These are phyloP conservation scores for Cyberlindnera sargentensis DNA, from an alignment of 805 yeast genomes.

Conservation along the genomic window DNA sequence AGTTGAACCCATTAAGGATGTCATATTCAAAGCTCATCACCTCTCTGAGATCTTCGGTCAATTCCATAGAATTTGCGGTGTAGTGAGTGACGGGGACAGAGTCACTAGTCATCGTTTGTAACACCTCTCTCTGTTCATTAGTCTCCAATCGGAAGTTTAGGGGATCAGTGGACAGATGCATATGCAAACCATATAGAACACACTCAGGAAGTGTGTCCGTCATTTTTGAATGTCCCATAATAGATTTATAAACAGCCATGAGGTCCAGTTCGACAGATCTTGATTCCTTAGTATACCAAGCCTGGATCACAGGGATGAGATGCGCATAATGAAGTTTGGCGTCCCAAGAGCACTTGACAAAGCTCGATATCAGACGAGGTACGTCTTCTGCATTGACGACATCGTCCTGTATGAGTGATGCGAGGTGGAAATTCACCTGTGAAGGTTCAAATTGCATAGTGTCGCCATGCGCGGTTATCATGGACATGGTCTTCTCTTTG, in stretches of 20 bases:
- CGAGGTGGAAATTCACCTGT: constrained; percentile 10
- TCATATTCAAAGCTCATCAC: constrained; percentile 2
- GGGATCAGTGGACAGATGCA: constrained; percentile 6
- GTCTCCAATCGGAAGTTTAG: constrained; percentile 5
- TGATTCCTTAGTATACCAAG: constrained; percentile 8
- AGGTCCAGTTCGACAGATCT: constrained; percentile 6
- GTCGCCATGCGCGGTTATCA: constrained; percentile 4
- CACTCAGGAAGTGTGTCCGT: constrained; percentile 4
- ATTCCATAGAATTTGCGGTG: constrained; percentile 5
- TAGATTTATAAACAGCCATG: background rate
- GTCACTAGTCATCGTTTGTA: constrained; percentile 2
- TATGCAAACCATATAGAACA: constrained; percentile 7
- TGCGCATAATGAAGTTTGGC: background rate
- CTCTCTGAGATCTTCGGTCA: constrained; percentile 1
- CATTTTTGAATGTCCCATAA: background rate
- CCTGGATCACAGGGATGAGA: constrained; percentile 7
- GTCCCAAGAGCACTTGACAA: background rate
- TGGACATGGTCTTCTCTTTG: constrained; percentile 1
- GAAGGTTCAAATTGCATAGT: constrained; percentile 2
- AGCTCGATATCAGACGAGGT: background rate
- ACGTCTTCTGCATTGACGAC: background rate
- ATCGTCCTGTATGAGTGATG: background rate
- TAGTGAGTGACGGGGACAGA: constrained; percentile 7
- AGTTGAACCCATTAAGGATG: background rate
- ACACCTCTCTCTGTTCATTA: background rate